Evolutionary conservation across 768 basidiomycete species (phyloP).

Genomic region (Lepiota venenata): DNA sequence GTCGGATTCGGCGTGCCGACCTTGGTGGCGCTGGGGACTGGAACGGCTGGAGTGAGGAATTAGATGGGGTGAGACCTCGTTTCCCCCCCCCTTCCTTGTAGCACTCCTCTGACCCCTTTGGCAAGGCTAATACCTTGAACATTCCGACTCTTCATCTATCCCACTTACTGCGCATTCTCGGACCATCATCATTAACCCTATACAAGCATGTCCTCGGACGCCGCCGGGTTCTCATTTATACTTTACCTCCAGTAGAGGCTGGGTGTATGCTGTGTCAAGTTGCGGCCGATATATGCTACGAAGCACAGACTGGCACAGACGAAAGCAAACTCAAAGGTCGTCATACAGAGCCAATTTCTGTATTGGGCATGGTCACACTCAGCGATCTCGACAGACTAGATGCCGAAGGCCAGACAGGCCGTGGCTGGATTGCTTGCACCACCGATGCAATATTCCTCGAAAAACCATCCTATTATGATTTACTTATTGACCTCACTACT

Average conservation of each 20-base stretch:
- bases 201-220: slow-evolving; percentile 79
- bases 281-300: slow-evolving; percentile 50
- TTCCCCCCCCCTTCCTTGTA: slow-evolving; percentile 1
- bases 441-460: slow-evolving; percentile 86
- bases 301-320: slow-evolving; percentile 33
- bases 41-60: slow-evolving; percentile 66
- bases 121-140: slow-evolving; percentile 19
- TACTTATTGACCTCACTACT: slow-evolving; percentile 77
- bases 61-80: slow-evolving; percentile 44
- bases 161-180: slow-evolving; percentile 72
- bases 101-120: not conserved
- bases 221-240: slow-evolving; percentile 75
- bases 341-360: slow-evolving; percentile 49
- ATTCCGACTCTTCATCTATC: slow-evolving; percentile 68
- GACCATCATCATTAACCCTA: slow-evolving; percentile 72
- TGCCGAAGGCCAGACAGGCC: slow-evolving; percentile 51
- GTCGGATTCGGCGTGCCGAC: slow-evolving; percentile 47
- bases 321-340: slow-evolving; percentile 15
- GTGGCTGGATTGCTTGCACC: slow-evolving; percentile 87
- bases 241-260: slow-evolving; percentile 74
- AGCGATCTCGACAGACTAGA: slow-evolving; percentile 65
- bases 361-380: slow-evolving; percentile 79
- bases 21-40: slow-evolving; percentile 58
- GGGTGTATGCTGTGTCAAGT: slow-evolving; percentile 77
- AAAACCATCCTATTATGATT: slow-evolving; percentile 74